These are phyloP conservation scores for Fusarium sp. DNA, from an alignment of 2,329 filamentous ascomycete species.

Conservation along the genomic window DNA sequence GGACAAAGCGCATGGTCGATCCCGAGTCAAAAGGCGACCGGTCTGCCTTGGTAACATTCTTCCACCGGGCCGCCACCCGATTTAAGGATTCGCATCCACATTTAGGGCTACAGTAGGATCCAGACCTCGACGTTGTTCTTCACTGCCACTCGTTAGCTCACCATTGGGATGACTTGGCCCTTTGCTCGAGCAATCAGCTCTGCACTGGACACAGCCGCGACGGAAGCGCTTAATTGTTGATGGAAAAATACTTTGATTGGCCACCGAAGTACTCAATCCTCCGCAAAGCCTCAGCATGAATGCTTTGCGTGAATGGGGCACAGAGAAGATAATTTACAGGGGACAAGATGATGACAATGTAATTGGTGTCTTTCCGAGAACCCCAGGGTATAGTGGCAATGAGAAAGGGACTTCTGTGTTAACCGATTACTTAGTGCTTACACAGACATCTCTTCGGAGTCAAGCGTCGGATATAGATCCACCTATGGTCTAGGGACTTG, in stretches of 20 bases:
- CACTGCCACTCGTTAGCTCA: background rate
- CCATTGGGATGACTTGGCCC: background rate
- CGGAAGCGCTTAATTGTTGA: background rate
- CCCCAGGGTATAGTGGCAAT: background rate
- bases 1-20: too few species aligned
- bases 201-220: background rate
- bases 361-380: background rate
- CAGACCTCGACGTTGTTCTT: background rate
- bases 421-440: background rate
- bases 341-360: background rate
- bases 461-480: background rate
- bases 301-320: too few species aligned
- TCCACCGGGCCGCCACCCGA: background rate
- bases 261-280: too few species aligned
- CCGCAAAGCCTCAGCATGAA: too few species aligned
- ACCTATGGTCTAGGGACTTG: background rate
- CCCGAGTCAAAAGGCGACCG: background rate
- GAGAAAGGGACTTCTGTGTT: background rate
- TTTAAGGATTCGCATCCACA: background rate
- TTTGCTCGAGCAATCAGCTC: background rate
- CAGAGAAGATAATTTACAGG: too few species aligned
- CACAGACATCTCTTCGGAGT: background rate
- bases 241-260: background rate
- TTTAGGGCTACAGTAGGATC: background rate
- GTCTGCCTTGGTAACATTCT: background rate